phyloP scores from a whole-genome alignment of 352 stramenopile genomes.

The Phytophthora sojae region DNA sequence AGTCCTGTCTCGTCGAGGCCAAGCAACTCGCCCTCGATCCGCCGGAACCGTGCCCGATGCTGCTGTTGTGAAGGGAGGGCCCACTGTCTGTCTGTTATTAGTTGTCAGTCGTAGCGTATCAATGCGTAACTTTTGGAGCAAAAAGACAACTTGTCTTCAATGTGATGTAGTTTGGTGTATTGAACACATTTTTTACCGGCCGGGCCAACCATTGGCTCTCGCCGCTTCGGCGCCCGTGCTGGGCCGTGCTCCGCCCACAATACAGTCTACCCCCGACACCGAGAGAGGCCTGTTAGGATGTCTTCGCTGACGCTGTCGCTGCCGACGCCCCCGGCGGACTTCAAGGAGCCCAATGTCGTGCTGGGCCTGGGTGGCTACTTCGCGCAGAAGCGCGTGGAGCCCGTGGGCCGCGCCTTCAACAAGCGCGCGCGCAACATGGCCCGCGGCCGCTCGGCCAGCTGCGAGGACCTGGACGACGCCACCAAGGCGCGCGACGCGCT shows the following conservation, averaged over 20 bases:
- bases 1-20: constrained; percentile 51
- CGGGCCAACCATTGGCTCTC: constrained; percentile 1
- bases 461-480: constrained; percentile 78
- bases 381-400: constrained; percentile 77
- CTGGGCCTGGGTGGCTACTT: constrained; percentile 79
- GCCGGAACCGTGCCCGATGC: constrained; percentile 52
- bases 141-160: background rate
- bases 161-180: background rate
- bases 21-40: constrained; percentile 53
- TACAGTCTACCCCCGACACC: background rate
- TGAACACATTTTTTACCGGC: background rate
- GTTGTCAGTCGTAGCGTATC: no score
- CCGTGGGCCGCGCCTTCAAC: constrained; percentile 74
- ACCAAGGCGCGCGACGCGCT: constrained; percentile 62
- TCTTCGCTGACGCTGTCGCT: constrained; percentile 68
- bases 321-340: constrained; percentile 55
- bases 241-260: no score
- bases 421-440: constrained; percentile 79
- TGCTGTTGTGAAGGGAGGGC: no score
- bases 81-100: no score
- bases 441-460: constrained; percentile 78
- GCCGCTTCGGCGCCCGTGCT: background rate
- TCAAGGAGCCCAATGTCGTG: constrained; percentile 63
- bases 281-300: constrained; percentile 10
- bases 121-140: background rate